A percentile compares a stretch with the other conserved stretches of the same genome.
Conservation (phyloP, 2,329 filamentous ascomycete genomes). For the Alternaria panax region DNA sequence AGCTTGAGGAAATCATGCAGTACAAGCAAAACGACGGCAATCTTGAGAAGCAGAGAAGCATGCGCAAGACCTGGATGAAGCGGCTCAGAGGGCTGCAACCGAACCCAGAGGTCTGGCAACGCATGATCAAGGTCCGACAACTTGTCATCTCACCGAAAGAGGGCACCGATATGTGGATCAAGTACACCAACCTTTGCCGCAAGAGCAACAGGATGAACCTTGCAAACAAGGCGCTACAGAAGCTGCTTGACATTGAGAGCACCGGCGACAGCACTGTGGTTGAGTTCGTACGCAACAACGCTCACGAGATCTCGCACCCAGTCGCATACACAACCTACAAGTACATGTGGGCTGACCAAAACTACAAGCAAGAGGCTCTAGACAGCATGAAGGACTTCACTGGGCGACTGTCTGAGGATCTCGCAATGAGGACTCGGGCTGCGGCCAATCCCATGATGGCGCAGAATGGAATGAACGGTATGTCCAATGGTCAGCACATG, state of each 20-base stretch:
- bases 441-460: constrained; percentile 48
- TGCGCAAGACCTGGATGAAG: constrained; percentile 95
- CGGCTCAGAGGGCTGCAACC: constrained; percentile 93
- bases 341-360: constrained; percentile 85
- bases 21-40: constrained; percentile 91
- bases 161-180: constrained; percentile 99
- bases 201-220: constrained; percentile 95
- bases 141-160: constrained; percentile 90
- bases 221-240: constrained; percentile 92
- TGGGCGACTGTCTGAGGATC: constrained; percentile 65
- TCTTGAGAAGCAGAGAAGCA: constrained; percentile 84
- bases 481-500: constrained; percentile 51
- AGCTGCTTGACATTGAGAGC: constrained; percentile 68
- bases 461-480: constrained; percentile 50
- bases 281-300: constrained; percentile 44
- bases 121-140: constrained; percentile 93
- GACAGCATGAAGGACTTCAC: constrained; percentile 70
- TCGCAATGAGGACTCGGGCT: constrained; percentile 52
- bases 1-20: constrained; percentile 95
- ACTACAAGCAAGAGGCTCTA: constrained; percentile 53
- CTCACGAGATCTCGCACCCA: constrained; percentile 68
- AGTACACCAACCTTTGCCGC: constrained; percentile 96
- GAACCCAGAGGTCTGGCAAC: constrained; percentile 97
- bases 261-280: constrained; percentile 42
- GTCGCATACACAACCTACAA: constrained; percentile 98